Evolutionary conservation across 163 green algal genomes (phyloP), one percentile per base, ranked within the genome.

Genomic region (Chlorella variabilis): DNA sequence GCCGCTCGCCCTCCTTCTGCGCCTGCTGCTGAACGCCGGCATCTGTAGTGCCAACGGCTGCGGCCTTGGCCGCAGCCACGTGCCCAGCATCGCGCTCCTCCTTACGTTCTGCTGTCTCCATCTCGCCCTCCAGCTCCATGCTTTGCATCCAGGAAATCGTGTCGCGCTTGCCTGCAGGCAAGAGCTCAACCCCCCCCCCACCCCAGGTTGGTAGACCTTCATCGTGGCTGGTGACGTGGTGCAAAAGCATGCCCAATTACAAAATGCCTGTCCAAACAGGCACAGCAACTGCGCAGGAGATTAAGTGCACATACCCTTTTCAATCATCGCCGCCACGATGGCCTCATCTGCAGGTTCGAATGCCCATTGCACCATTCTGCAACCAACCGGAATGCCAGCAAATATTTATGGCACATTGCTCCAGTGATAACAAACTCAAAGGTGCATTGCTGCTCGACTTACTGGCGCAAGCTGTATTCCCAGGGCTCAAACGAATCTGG

Each of bases 361-460:
- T 1, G 90, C 90, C 85, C 84, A 94, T 18, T 49, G 61, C 59
- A 54, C 11, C 45, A 54, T 54, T n/a, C n/a, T n/a, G n/a, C 13
- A 17, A 56, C 48, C 48, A 56, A 17, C 48, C 48, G 48, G 13
- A 25, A 13, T 13, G 17, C 13, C 48, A 17, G 48, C 48, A 13
- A 56, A 17, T 17, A 56, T 17, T 56, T 13, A 13, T 56, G 48
- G 48, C 48, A 17, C 48, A 17, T 17, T 56, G 48, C 13, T 17
- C 83, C n/a, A n/a, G n/a, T n/a, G n/a, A n/a, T n/a, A n/a, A n/a
- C n/a, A n/a, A n/a, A n/a, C 56, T 91, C 70, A 65, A 94, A 88
- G 3, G 90, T 88, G 83, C 83, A 93, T 17, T 45, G 59, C 58
- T 93, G 56, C 89, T 93, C 90, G n/a, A n/a, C n/a, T n/a, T n/a